Conservation (phyloP, 345 rosid genomes). For the Salix caprea region DNA sequence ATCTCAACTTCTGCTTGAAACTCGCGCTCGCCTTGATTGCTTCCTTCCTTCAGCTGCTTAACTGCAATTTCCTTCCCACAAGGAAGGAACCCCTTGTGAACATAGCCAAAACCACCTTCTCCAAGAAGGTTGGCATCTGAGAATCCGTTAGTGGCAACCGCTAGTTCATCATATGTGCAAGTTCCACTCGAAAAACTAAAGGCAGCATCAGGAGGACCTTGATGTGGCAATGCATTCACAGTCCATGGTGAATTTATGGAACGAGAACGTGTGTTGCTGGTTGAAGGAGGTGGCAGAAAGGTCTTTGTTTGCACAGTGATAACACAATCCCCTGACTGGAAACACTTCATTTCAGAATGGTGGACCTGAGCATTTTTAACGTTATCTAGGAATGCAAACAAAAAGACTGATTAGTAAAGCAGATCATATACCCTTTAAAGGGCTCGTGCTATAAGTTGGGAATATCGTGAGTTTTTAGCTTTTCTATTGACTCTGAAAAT, state of each 20-base stretch:
- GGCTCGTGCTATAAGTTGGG: not conserved
- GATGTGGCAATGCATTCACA: constrained; percentile 3
- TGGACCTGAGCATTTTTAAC: not conserved
- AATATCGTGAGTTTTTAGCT: not conserved
- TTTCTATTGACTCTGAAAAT: not conserved
- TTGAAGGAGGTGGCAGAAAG: constrained; percentile 6
- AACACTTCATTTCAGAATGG: constrained; percentile 7
- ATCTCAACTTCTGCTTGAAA: constrained; percentile 21
- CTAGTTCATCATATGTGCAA: constrained; percentile 16
- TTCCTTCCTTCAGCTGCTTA: constrained; percentile 22
- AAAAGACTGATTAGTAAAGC: not conserved
- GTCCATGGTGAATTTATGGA: not conserved
- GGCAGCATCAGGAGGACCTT: not conserved
- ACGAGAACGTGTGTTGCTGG: not conserved
- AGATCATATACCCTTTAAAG: not conserved
- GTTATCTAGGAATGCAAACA: not conserved
- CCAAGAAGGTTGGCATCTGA: constrained; percentile 20
- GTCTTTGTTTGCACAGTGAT: constrained; percentile 4
- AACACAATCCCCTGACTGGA: constrained; percentile 8
- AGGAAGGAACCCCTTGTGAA: constrained; percentile 20
- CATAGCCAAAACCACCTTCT: constrained; percentile 28
- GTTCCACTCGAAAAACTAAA: constrained; percentile 1
- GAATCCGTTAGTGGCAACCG: constrained; percentile 18
- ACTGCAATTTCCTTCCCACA: constrained; percentile 19
- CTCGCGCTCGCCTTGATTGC: constrained; percentile 22